These are phyloP conservation scores for Metschnikowia colocasiae DNA, from an alignment of 805 yeast species.

Conservation along the genomic window DNA sequence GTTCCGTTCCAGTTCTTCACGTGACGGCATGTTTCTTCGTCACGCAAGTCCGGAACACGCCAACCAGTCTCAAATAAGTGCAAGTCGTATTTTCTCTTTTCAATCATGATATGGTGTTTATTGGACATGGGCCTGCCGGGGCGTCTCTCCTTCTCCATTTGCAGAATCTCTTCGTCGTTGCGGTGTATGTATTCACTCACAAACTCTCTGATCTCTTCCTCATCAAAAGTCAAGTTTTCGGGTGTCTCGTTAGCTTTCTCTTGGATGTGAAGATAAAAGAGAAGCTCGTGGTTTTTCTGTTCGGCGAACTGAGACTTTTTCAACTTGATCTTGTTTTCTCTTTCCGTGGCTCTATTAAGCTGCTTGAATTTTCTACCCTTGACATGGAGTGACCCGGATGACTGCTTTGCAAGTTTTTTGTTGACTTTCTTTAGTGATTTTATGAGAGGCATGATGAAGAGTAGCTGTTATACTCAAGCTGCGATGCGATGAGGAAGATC, in stretches of 20 bases:
- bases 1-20: slow-evolving; percentile 80
- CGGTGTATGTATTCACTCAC: slow-evolving; percentile 62
- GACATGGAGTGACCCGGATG: slow-evolving; percentile 68
- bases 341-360: slow-evolving; percentile 76
- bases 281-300: slow-evolving; percentile 56
- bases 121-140: slow-evolving; percentile 83
- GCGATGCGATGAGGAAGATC: slow-evolving; percentile 6
- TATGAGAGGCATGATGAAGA: slow-evolving; percentile 55
- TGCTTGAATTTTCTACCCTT: slow-evolving; percentile 86
- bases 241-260: slow-evolving; percentile 34
- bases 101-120: slow-evolving; percentile 65
- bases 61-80: slow-evolving; percentile 66
- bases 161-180: slow-evolving; percentile 72
- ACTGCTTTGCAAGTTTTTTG: slow-evolving; percentile 49
- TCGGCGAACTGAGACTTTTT: slow-evolving; percentile 57
- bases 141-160: slow-evolving; percentile 59
- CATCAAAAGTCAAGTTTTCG: slow-evolving; percentile 36
- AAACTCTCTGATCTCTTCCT: slow-evolving; percentile 59
- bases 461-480: neutral
- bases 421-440: slow-evolving; percentile 64
- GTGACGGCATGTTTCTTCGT: slow-evolving; percentile 51
- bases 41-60: slow-evolving; percentile 68
- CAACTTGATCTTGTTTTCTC: slow-evolving; percentile 67
- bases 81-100: slow-evolving; percentile 55
- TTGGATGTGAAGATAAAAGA: slow-evolving; percentile 58